Evolutionary conservation across 108 stramenopile species (phyloP).

Genomic region (Chaetoceros tenuissimus): DNA sequence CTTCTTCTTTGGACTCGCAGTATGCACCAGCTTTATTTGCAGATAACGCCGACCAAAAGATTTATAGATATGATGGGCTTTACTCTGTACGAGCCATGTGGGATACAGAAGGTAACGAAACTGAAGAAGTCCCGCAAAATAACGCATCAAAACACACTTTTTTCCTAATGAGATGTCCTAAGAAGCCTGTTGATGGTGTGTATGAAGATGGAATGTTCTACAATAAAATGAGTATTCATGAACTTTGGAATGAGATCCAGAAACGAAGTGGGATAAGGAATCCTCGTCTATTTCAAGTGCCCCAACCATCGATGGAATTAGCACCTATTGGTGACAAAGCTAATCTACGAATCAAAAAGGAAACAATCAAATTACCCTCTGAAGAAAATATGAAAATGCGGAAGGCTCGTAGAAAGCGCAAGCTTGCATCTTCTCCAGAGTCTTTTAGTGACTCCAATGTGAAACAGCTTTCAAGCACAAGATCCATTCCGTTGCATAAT

Average conservation of each 20-base stretch:
- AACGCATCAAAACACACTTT: conserved; percentile 32
- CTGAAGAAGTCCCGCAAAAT: conserved; percentile 19
- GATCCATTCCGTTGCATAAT: background rate
- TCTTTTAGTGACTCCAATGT: background rate
- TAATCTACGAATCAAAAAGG: conserved; percentile 16
- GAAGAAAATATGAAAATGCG: background rate
- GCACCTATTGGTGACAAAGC: conserved; percentile 19
- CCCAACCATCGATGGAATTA: conserved; percentile 24
- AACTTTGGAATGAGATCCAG: conserved; percentile 32
- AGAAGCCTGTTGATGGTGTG: conserved; percentile 27
- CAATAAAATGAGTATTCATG: conserved; percentile 33
- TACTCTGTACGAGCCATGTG: conserved; percentile 37
- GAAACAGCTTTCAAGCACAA: background rate
- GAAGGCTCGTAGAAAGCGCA: background rate
- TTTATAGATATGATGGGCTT: conserved; percentile 42
- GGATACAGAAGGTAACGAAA: conserved; percentile 35
- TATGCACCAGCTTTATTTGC: conserved; percentile 24
- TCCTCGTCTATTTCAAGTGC: conserved; percentile 34
- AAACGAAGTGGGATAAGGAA: conserved; percentile 27
- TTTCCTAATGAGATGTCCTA: conserved; percentile 26
- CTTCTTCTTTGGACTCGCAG: conserved; percentile 20
- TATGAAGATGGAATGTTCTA: conserved; percentile 27
- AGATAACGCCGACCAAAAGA: conserved; percentile 18
- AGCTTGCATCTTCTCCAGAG: background rate
- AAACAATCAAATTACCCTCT: conserved; percentile 2